Evolutionary conservation across 2,329 filamentous ascomycete genomes (phyloP).

Genomic region (Colletotrichum liaoningense): DNA sequence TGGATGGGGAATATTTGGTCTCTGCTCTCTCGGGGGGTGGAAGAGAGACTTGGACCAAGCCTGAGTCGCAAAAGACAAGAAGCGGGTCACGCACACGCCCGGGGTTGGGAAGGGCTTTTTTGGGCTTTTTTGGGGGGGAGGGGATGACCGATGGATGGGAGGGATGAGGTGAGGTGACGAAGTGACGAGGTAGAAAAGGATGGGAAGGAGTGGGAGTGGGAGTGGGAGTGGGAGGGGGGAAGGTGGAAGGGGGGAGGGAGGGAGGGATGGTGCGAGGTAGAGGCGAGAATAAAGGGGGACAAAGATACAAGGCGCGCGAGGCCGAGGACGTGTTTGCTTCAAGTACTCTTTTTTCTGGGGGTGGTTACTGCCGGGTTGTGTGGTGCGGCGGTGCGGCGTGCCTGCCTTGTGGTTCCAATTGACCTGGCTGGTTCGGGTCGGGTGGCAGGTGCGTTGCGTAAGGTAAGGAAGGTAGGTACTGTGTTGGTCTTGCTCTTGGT

Average conservation of each 20-base stretch:
- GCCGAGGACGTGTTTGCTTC: slow-evolving; percentile 36
- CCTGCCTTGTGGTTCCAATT: background rate
- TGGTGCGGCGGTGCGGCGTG: background rate
- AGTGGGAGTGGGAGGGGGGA: background rate
- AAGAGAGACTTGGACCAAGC: slow-evolving; percentile 32
- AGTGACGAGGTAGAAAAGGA: background rate
- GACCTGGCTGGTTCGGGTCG: background rate
- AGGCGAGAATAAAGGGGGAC: slow-evolving; percentile 30
- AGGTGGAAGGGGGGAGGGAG: background rate
- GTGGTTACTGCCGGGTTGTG: background rate
- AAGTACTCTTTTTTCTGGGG: slow-evolving; percentile 34
- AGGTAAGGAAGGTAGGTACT: background rate
- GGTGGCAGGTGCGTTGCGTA: background rate
- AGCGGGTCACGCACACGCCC: slow-evolving; percentile 35
- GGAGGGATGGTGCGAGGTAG: slow-evolving; percentile 10
- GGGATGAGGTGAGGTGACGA: background rate
- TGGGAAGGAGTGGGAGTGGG: background rate
- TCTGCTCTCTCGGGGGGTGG: slow-evolving; percentile 26
- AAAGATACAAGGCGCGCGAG: slow-evolving; percentile 36
- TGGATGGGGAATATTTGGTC: slow-evolving; percentile 36
- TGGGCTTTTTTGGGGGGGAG: background rate
- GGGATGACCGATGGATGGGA: background rate
- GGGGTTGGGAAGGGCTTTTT: slow-evolving; percentile 19
- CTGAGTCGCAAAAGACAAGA: slow-evolving; percentile 35
- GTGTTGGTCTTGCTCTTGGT: background rate